Evolutionary conservation across 257 asterid genomes (phyloP).

Genomic region (Solanum chmielewskii): DNA sequence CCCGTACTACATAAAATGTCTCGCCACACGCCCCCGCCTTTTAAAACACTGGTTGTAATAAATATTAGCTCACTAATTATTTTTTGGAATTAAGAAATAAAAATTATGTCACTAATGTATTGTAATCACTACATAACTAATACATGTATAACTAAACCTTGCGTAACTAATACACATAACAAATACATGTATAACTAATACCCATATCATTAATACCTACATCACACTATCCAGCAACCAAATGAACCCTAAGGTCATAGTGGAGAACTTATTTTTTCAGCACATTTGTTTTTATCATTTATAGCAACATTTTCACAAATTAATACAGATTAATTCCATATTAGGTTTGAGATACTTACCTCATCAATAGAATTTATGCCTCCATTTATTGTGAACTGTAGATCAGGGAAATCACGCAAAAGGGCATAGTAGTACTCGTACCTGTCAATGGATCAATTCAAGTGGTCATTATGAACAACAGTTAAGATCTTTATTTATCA

Average conservation of each 20-base stretch:
- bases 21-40: background rate
- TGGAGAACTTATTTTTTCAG: background rate
- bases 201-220: background rate
- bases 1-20: too few species aligned
- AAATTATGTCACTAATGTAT: background rate
- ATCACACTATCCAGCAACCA: background rate
- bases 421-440: conserved; percentile 92
- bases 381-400: conserved; percentile 86
- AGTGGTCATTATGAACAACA: background rate
- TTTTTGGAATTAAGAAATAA: background rate
- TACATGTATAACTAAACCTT: too few species aligned
- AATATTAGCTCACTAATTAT: background rate
- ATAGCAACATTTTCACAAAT: background rate
- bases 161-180: background rate
- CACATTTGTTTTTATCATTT: background rate
- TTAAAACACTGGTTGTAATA: background rate
- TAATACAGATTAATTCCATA: background rate
- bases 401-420: conserved; percentile 91
- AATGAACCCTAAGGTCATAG: background rate
- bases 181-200: background rate
- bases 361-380: conserved; percentile 82
- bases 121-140: background rate
- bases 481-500: background rate
- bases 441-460: conserved; percentile 19
- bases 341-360: conserved; percentile 29